Evolutionary conservation across 495 filamentous ascomycete species (phyloP), one percentile per base, ranked within the genome.

Genomic region (Talaromyces trachyspermus): DNA sequence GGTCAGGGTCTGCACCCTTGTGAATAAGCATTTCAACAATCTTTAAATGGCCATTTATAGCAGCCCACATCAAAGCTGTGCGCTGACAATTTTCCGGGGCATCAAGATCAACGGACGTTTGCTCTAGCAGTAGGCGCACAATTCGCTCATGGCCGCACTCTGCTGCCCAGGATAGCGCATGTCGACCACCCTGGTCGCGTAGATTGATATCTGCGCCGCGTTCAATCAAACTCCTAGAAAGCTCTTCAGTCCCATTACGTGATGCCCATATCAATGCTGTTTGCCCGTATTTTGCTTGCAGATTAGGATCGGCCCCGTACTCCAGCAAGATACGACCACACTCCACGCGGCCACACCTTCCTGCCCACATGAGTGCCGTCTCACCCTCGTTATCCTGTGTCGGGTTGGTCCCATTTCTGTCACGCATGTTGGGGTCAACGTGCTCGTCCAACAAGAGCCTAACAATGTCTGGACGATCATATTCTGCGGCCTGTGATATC

Each of bases 311-410:
- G 9, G 53, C 59, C 8, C 44, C 43, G 26, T 57, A 37, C 2
- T 57, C 50, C 4, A 72, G 51, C 2, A 75, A 46, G 0, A 69
- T 52, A 74, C 76, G 51, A 80, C 87, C 62, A 86, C 83, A 57
- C 77, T 79, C 3, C 76, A 76, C 30, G 75, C 86, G 54, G 84
- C 86, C 5, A 76, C 81, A 48, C 83, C 86, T 61, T 84, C 87
- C 54, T 74, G 74, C 4, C 77, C 80, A n/a, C 71, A 88, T 53
- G 84, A 85, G 10, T 88, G 80, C 56, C 65, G 84, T 46, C 75
- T 78, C 52, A 77, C 86, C 55, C 76, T 88, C 43, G 67, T 87
- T 39, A 77, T 74, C 36, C 74, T 88, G 24, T 78, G 80, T 41
- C 11, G 26, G 26, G 26, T 29, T 29, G 26, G 26, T 29, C 26